Evolutionary conservation across 202 grass and related monocot species (phyloP).

Genomic region (Zoysia matrella): DNA sequence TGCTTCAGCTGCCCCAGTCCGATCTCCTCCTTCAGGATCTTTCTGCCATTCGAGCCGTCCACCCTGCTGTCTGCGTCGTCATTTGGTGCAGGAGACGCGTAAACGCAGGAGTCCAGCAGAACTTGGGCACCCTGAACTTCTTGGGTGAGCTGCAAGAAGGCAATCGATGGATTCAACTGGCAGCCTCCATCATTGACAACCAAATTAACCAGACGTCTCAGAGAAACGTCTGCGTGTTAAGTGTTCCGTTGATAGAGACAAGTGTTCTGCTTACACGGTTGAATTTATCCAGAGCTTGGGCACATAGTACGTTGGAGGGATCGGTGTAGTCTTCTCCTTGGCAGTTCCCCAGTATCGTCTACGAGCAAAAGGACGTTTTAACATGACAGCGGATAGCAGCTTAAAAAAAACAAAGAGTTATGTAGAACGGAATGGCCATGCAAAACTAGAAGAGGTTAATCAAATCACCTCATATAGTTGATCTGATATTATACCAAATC

Average conservation of each 20-base stretch:
- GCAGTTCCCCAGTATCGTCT: constrained; percentile 61
- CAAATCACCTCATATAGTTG: constrained; percentile 59
- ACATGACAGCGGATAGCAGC: too few species aligned
- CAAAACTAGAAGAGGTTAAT: background rate
- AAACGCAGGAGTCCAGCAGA: constrained; percentile 44
- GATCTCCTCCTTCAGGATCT: constrained; percentile 36
- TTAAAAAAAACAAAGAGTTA: too few species aligned
- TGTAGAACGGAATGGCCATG: background rate
- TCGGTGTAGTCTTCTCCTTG: constrained; percentile 51
- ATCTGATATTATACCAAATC: constrained; percentile 70
- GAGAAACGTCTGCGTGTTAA: too few species aligned
- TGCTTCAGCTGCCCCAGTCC: constrained; percentile 1
- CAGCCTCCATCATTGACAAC: background rate
- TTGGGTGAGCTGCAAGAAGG: constrained; percentile 31
- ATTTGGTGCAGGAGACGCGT: constrained; percentile 12
- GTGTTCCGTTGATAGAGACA: background rate
- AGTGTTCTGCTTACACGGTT: constrained; percentile 40
- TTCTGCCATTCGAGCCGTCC: constrained; percentile 19
- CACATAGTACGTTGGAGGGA: constrained; percentile 46
- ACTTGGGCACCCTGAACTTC: constrained; percentile 49
- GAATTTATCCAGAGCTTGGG: constrained; percentile 51
- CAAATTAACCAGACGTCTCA: background rate
- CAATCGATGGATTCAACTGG: background rate
- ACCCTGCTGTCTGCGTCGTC: background rate
- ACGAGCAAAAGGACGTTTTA: background rate